Percentiles rank a stretch among this genome's conserved stretches.
These are phyloP conservation scores for Paraconiothyrium brasiliense DNA, from an alignment of 2,329 filamentous ascomycete genomes.

Conservation along the genomic window DNA sequence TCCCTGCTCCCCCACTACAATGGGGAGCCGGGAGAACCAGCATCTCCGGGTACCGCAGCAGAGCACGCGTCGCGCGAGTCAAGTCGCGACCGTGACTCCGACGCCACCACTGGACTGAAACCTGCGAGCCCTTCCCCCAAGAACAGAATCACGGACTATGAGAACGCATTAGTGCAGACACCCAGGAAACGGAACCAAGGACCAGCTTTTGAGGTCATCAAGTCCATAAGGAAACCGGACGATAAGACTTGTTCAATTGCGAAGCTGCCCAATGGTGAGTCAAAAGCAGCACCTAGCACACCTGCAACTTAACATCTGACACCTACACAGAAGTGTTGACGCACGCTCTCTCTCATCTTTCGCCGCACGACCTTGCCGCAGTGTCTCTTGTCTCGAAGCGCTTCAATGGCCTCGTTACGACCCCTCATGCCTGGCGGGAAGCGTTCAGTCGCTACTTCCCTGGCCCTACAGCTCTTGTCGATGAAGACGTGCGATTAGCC, in stretches of 20 bases:
- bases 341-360: constrained; percentile 88
- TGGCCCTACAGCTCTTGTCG: constrained; percentile 69
- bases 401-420: constrained; percentile 87
- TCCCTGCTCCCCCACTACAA: constrained; percentile 50
- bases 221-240: constrained; percentile 55
- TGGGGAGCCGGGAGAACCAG: constrained; percentile 44
- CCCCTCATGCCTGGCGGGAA: constrained; percentile 91
- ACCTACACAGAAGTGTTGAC: constrained; percentile 80
- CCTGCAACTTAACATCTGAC: constrained; percentile 21
- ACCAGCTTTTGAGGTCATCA: constrained; percentile 62
- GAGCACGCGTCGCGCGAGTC: constrained; percentile 34
- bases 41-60: constrained; percentile 27
- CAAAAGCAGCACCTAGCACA: constrained; percentile 9
- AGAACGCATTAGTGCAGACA: constrained; percentile 56
- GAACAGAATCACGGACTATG: constrained; percentile 65
- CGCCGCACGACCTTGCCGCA: constrained; percentile 81
- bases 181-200: constrained; percentile 53
- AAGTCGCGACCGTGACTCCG: constrained; percentile 20
- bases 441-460: constrained; percentile 93
- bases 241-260: constrained; percentile 61
- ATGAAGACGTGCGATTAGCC: constrained; percentile 56
- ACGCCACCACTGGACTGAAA: constrained; percentile 43
- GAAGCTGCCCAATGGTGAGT: constrained; percentile 82
- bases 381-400: constrained; percentile 87
- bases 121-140: constrained; percentile 53